Evolutionary conservation across 352 stramenopile genomes (phyloP).

Genomic region (Globisporangium spiculum): DNA sequence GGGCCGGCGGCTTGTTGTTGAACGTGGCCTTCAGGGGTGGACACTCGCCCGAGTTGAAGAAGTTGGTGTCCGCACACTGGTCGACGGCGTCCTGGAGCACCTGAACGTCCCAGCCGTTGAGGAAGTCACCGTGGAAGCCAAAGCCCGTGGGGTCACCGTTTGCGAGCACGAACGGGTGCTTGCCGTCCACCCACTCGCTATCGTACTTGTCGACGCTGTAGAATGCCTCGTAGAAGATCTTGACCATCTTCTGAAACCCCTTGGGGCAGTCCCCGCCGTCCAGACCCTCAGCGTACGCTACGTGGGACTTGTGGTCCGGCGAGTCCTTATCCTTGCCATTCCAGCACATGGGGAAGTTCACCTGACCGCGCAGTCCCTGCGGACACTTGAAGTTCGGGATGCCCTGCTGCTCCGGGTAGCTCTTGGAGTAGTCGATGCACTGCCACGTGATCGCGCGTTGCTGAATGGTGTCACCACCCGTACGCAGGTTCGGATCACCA

Average conservation of each 20-base stretch:
- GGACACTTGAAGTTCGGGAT: constrained; percentile 46
- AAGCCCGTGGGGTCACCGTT: constrained; percentile 48
- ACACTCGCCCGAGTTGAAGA: constrained; percentile 49
- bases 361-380: constrained; percentile 40
- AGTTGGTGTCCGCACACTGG: constrained; percentile 44
- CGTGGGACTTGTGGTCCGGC: constrained; percentile 45
- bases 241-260: constrained; percentile 53
- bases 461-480: constrained; percentile 33
- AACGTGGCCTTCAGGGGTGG: constrained; percentile 35
- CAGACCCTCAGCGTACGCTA: constrained; percentile 41
- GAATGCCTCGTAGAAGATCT: constrained; percentile 59
- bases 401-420: constrained; percentile 35
- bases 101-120: constrained; percentile 45
- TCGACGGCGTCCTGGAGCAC: constrained; percentile 43
- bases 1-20: constrained; percentile 28
- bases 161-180: constrained; percentile 49
- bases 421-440: constrained; percentile 46
- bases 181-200: constrained; percentile 39
- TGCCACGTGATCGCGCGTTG: constrained; percentile 44
- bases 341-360: constrained; percentile 63
- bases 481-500: constrained; percentile 33
- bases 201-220: constrained; percentile 49
- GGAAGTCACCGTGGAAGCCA: constrained; percentile 52
- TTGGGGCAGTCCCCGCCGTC: constrained; percentile 37
- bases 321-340: constrained; percentile 46